Evolutionary conservation across 257 asterid species (phyloP).

Genomic region (Rauvolfia tetraphylla): DNA sequence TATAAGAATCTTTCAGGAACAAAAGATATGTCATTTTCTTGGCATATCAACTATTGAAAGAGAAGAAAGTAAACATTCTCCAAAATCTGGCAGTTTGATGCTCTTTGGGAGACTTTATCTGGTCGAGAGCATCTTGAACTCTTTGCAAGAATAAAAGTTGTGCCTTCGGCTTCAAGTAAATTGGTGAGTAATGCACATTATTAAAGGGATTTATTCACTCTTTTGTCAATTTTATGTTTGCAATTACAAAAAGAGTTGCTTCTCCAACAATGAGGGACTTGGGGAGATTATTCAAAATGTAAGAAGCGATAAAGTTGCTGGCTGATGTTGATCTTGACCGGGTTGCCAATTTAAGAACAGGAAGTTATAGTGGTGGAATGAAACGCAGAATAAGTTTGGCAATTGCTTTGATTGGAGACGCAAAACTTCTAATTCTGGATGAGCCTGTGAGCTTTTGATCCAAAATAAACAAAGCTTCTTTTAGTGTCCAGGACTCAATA

Average conservation of each 20-base stretch:
- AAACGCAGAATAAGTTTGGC: slow-evolving; percentile 36
- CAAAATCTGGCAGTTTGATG: slow-evolving; percentile 26
- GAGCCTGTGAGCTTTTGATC: slow-evolving; percentile 25
- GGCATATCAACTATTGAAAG: not conserved
- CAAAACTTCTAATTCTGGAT: slow-evolving; percentile 33
- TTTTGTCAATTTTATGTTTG: not conserved
- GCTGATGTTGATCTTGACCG: slow-evolving; percentile 28
- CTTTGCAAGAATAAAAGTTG: slow-evolving; percentile 39
- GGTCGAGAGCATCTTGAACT: slow-evolving; percentile 38
- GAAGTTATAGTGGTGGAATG: slow-evolving; percentile 39
- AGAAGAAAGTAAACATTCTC: slow-evolving; percentile 6
- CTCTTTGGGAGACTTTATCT: slow-evolving; percentile 35
- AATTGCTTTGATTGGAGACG: slow-evolving; percentile 36
- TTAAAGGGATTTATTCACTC: not conserved
- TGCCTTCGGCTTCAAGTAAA: slow-evolving; percentile 17
- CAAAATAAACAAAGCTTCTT: not conserved
- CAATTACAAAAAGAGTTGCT: not conserved
- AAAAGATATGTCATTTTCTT: not conserved
- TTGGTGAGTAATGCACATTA: slow-evolving; percentile 19
- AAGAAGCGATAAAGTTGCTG: slow-evolving; percentile 27
- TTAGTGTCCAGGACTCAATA: not conserved
- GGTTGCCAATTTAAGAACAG: slow-evolving; percentile 24
- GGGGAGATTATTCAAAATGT: not conserved
- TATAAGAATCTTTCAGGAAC: not conserved
- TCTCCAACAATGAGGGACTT: not conserved